These are phyloP conservation scores for Eucalyptus urophylla DNA, from an alignment of 345 rosid species.

Conservation along the genomic window DNA sequence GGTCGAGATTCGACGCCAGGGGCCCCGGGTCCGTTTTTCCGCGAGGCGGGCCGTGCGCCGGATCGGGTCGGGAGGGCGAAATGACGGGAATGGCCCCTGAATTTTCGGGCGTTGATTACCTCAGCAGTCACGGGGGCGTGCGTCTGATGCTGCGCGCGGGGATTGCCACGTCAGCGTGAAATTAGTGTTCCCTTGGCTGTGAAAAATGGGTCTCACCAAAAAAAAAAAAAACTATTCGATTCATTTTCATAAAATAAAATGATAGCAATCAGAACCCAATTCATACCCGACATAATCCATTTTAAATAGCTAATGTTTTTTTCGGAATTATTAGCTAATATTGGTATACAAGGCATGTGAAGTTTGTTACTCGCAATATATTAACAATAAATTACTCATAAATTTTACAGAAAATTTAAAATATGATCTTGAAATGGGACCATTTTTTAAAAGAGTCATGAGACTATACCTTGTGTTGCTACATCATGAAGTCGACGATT, in stretches of 20 bases:
- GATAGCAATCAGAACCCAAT: neutral
- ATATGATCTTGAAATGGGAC: neutral
- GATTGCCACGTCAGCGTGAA: neutral
- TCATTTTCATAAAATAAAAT: too few relatives aligned
- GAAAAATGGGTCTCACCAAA: neutral
- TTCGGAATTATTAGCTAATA: neutral
- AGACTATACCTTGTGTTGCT: neutral
- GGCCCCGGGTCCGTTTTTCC: neutral
- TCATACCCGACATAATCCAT: neutral
- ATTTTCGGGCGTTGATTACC: neutral
- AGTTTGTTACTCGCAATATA: neutral
- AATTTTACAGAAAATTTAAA: neutral
- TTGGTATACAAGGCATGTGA: neutral
- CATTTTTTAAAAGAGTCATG: neutral
- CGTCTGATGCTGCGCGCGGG: neutral
- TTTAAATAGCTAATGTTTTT: neutral
- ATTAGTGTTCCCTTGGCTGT: neutral
- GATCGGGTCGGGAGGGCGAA: neutral
- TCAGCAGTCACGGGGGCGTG: neutral
- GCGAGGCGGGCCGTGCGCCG: neutral
- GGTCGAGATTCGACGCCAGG: neutral
- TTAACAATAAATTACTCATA: neutral
- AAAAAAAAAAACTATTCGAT: accelerated
- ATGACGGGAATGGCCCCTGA: neutral
- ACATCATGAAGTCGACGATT: neutral